phyloP scores from a whole-genome alignment of 306 rosid genomes.

The Rosa rugosa region DNA sequence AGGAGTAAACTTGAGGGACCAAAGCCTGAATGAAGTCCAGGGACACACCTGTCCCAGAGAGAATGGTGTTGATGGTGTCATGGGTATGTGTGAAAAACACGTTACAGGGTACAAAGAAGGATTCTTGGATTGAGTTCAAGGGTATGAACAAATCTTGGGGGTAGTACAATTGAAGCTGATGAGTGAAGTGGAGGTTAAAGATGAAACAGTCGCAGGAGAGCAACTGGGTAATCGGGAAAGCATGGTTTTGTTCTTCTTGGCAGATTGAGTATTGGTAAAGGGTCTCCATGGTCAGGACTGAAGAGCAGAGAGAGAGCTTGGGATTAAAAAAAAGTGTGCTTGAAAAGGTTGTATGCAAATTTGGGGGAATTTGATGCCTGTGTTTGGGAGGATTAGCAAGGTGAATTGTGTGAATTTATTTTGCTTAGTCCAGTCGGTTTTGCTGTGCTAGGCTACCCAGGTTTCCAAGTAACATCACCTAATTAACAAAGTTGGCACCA shows the following conservation, averaged over 20 bases:
- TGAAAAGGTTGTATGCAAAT: background rate
- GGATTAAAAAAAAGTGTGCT: background rate
- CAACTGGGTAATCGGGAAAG: conserved; percentile 21
- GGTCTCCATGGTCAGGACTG: conserved; percentile 17
- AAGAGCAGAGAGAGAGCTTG: background rate
- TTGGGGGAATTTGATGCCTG: conserved; percentile 2
- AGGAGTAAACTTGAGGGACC: conserved; percentile 11
- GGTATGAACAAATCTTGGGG: conserved; percentile 10
- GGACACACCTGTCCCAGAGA: conserved; percentile 25
- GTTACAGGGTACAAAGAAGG: conserved; percentile 26
- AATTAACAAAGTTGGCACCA: background rate
- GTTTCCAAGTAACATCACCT: conserved; percentile 8
- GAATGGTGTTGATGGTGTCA: conserved; percentile 8
- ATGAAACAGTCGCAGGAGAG: conserved; percentile 28
- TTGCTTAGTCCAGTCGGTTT: conserved; percentile 16
- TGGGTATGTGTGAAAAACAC: conserved; percentile 19
- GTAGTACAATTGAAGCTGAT: conserved; percentile 21
- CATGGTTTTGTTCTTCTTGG: conserved; percentile 18
- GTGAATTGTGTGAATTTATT: conserved; percentile 18
- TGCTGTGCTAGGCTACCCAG: conserved; percentile 15
- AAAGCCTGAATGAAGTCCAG: conserved; percentile 24
- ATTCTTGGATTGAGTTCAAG: conserved; percentile 15
- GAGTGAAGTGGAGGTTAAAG: conserved; percentile 24
- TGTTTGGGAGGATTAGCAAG: background rate
- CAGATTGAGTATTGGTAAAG: conserved; percentile 26